phyloP scores from a whole-genome alignment of 176 grass and related monocot species.

The Carex myosuroides region DNA sequence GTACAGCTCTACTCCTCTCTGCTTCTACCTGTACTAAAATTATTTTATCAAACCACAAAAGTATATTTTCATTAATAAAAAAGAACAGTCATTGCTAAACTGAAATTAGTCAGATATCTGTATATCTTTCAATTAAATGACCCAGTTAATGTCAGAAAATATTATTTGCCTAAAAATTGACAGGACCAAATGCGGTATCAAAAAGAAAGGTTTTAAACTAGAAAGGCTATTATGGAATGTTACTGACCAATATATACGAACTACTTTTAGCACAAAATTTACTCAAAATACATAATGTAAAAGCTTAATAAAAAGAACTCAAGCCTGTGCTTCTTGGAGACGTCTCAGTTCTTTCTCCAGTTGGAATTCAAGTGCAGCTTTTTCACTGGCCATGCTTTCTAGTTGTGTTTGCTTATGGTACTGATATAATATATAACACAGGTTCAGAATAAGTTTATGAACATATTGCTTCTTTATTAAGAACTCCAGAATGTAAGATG shows the following conservation, averaged over 20 bases:
- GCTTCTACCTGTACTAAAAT: slow-evolving; percentile 66
- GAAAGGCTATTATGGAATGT: not conserved
- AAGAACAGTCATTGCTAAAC: not conserved
- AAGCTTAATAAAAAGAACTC: slow-evolving; percentile 19
- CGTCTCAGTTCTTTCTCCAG: slow-evolving; percentile 82
- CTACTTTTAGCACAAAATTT: not conserved
- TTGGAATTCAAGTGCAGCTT: slow-evolving; percentile 91
- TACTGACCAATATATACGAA: not conserved
- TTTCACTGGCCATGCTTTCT: slow-evolving; percentile 89
- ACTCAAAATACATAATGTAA: not conserved
- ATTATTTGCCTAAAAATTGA: not conserved
- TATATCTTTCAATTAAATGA: not conserved
- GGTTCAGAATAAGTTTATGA: slow-evolving; percentile 5
- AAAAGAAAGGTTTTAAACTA: not conserved
- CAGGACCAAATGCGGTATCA: not conserved
- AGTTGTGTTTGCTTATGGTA: slow-evolving; percentile 99
- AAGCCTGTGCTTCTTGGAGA: slow-evolving; percentile 89
- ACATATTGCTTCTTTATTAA: not conserved
- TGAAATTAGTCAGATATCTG: not conserved
- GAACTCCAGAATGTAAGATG: not conserved
- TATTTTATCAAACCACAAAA: slow-evolving; percentile 5
- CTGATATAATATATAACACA: slow-evolving; percentile 37
- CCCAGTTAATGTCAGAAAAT: not conserved
- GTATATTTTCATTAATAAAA: slow-evolving; percentile 9
- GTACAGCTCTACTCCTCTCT: slow-evolving; percentile 70